Base-by-base conservation (phyloP, 257 asterid genomes). In the Solanum paucissectum region DNA sequence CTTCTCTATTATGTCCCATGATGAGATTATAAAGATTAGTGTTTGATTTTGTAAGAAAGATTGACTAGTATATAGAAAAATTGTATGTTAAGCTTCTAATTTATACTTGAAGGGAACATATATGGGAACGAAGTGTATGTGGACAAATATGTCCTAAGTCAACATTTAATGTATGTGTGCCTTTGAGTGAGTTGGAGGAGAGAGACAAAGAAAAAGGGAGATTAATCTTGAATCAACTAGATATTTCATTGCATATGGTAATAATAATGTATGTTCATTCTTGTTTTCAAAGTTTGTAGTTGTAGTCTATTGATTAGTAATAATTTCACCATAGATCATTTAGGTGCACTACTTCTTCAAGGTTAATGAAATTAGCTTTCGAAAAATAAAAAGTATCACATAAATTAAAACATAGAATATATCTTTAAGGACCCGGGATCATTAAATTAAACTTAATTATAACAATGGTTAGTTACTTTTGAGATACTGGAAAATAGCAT, bases 91-190 rank as follows among this genome's bases (percentile, higher is more conserved):
- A 46, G 69, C 83, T 82, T 89, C 87, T 10, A 87, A 90, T 92
- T 88, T 91, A 90, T 92, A 93, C 89, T 85, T 7, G 60, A n/a
- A 76, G 60, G 83, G 2, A n/a, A 76, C 58, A 21, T 37, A 3
- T 76, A n/a, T 88, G 83, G 37, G 13, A 29, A 2, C 32, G 32
- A 36, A 44, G 2, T 71, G 72, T 92, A 55, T 92, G 92, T 92
- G 88, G 92, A 86, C 88, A 16, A 12, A 42, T 20, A 69, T 62
- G 76, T 23, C 76, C 23, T 1, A 33, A 27, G 85, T 81, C 85
- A 46, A 62, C 68, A 81, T 46, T 81, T 81, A 86, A 55, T 82
- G 81, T 81, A 81, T 89, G 87, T 66, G 74, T 81, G 85, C 85
- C 85, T 81, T 81, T 81, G 68, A 46, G 85, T 81, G 84, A 81